Evolutionary conservation across 805 yeast genomes (phyloP).

Genomic region (Kazachstania psychrophila): DNA sequence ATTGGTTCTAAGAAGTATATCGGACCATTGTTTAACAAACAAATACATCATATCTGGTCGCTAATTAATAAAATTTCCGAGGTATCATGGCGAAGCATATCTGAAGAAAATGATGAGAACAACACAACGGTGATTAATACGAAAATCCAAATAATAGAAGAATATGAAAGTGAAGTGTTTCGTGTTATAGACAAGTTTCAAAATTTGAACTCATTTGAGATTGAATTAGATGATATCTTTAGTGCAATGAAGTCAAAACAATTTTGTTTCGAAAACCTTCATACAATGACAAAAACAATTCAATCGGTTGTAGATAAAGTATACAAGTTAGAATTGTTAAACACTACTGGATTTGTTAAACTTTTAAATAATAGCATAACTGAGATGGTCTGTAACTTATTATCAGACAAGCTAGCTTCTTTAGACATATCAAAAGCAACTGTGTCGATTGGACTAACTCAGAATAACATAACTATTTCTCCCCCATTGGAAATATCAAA

Average conservation of each 20-base stretch:
- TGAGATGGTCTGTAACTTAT: neutral
- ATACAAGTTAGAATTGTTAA: neutral
- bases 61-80: constrained; percentile 26
- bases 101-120: too few species aligned
- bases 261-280: too few species aligned
- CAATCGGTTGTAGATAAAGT: constrained; percentile 6
- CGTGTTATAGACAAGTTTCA: constrained; percentile 31
- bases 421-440: constrained; percentile 1
- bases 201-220: constrained; percentile 19
- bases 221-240: constrained; percentile 1
- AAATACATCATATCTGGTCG: constrained; percentile 28
- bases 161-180: neutral
- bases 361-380: constrained; percentile 5
- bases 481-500: too few species aligned
- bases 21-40: constrained; percentile 34
- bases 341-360: neutral
- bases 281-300: too few species aligned
- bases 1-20: constrained; percentile 35
- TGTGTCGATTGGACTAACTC: constrained; percentile 2
- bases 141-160: too few species aligned
- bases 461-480: neutral
- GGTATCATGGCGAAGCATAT: neutral
- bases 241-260: too few species aligned
- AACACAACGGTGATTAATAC: too few species aligned
- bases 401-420: neutral